Conservation (phyloP, 805 yeast genomes). For the Lachancea cidri region DNA sequence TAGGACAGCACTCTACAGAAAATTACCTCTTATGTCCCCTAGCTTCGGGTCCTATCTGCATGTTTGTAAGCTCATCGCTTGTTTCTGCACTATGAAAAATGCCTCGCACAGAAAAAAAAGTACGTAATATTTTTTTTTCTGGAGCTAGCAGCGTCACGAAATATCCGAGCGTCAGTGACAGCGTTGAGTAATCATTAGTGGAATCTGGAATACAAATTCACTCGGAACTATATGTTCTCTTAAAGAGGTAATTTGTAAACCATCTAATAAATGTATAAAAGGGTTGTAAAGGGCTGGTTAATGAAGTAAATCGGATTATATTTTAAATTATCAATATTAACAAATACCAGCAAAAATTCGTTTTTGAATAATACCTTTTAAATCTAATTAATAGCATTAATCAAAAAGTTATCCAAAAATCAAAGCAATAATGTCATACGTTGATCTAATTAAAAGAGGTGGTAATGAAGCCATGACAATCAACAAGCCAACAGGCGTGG, state of each 20-base stretch:
- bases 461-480: conserved; percentile 38
- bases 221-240: conserved; percentile 2
- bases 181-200: neutral
- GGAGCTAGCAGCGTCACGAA: neutral
- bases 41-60: neutral
- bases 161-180: conserved; percentile 2
- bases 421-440: conserved; percentile 2
- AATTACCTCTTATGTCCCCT: neutral
- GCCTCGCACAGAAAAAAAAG: neutral
- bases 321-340: neutral
- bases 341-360: neutral
- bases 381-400: neutral
- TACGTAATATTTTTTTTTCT: neutral
- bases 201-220: neutral
- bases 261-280: neutral
- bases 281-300: neutral
- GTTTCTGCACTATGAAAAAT: neutral
- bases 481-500: conserved; percentile 42
- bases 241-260: conserved; percentile 1
- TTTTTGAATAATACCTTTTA: neutral
- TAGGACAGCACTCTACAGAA: neutral
- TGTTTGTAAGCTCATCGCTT: neutral
- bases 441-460: conserved; percentile 11
- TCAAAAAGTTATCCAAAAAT: neutral
- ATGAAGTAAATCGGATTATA: neutral